Percentiles rank a stretch among this genome's conserved stretches.
phyloP scores from a whole-genome alignment of 1,284 basidiomycete genomes.

The Malassezia nana region DNA sequence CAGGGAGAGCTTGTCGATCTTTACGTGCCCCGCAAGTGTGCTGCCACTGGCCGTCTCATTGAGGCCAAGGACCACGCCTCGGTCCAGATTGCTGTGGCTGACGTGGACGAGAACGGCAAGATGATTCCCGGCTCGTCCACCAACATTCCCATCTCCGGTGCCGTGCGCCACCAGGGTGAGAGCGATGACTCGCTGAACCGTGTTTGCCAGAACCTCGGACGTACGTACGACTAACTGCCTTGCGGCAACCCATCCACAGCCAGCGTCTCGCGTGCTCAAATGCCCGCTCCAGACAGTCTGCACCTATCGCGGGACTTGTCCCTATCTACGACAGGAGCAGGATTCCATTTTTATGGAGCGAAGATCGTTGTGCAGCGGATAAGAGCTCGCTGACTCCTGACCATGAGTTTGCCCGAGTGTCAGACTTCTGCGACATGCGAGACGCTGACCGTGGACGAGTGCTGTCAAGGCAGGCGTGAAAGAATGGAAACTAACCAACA shows the following conservation, averaged over 20 bases:
- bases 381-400: conserved; percentile 38
- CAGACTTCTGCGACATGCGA: conserved; percentile 41
- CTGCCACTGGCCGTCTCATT: conserved; percentile 72
- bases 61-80: conserved; percentile 98
- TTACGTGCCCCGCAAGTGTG: conserved; percentile 97
- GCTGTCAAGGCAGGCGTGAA: neutral
- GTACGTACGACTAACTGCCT: conserved; percentile 57
- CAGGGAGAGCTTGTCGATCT: conserved; percentile 98
- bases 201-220: conserved; percentile 83
- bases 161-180: conserved; percentile 88
- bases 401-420: conserved; percentile 40
- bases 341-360: conserved; percentile 44
- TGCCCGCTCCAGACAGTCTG: conserved; percentile 44
- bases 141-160: conserved; percentile 86
- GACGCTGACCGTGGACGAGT: neutral
- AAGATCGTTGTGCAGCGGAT: conserved; percentile 28
- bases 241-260: neutral
- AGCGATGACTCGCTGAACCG: conserved; percentile 96
- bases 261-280: neutral
- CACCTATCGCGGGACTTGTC: conserved; percentile 19
- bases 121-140: conserved; percentile 71
- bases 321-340: conserved; percentile 29
- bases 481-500: conserved; percentile 15
- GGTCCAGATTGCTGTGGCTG: conserved; percentile 86
- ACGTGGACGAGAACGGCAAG: conserved; percentile 86